A percentile compares a stretch with the other conserved stretches of the same genome.
phyloP scores from a whole-genome alignment of 2,329 filamentous ascomycete genomes.

The Bipolaris bicolor region DNA sequence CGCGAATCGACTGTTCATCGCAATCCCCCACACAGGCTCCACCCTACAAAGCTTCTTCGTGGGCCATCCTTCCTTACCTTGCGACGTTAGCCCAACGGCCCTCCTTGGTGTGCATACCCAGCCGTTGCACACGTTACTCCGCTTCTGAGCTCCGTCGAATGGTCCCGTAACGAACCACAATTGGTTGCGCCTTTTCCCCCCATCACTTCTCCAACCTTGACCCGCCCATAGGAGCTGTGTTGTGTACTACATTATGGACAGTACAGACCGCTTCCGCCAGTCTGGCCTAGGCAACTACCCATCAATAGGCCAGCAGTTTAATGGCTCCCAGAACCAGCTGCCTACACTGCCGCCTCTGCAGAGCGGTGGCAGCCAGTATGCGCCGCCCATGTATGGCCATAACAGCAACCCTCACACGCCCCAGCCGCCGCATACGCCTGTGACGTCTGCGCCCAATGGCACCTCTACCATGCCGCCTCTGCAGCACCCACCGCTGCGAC shows the following conservation, averaged over 20 bases:
- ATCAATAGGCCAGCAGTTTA: conserved; percentile 40
- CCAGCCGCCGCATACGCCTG: conserved; percentile 45
- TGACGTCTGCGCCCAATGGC: conserved; percentile 39
- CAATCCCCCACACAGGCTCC: conserved; percentile 46
- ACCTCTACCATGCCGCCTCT: conserved; percentile 44
- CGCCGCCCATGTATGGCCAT: conserved; percentile 43
- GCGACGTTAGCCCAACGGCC: conserved; percentile 33
- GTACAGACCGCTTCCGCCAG: conserved; percentile 44
- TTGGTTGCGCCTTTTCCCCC: conserved; percentile 40
- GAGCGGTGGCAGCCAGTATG: conserved; percentile 33
- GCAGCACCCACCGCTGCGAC: conserved; percentile 47
- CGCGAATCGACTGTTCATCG: conserved; percentile 32
- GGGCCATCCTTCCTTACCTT: conserved; percentile 36
- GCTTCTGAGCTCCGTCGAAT: conserved; percentile 39
- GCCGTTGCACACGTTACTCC: conserved; percentile 34
- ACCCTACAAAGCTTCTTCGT: conserved; percentile 40
- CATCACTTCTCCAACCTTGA: conserved; percentile 23
- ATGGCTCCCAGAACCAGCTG: conserved; percentile 37
- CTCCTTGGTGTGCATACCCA: conserved; percentile 30
- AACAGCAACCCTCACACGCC: conserved; percentile 49
- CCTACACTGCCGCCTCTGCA: conserved; percentile 48
- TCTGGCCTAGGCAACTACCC: conserved; percentile 43
- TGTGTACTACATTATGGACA: conserved; percentile 39
- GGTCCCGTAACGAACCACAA: conserved; percentile 35
- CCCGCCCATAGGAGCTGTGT: conserved; percentile 4